These are phyloP conservation scores for Teunomyces barrocoloradensis DNA, from an alignment of 805 yeast species.

Conservation along the genomic window DNA sequence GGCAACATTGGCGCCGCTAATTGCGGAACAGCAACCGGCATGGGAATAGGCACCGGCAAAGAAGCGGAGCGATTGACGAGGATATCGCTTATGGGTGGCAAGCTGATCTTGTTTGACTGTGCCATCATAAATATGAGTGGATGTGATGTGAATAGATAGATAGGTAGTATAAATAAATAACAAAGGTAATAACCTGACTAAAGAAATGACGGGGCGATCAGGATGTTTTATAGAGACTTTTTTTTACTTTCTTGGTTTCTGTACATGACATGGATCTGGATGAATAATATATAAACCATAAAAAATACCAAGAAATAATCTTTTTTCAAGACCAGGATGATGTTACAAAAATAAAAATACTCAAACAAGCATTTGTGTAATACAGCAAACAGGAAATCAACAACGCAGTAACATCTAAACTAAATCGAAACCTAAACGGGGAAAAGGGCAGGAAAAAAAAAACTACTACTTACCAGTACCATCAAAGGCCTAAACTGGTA, in stretches of 20 bases:
- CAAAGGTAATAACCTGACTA: neutral
- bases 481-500: neutral
- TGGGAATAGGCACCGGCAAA: slow-evolving; percentile 5
- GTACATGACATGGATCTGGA: slow-evolving; percentile 3
- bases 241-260: slow-evolving; percentile 3
- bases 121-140: neutral
- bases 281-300: slow-evolving; percentile 1
- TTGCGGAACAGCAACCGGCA: neutral
- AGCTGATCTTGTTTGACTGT: slow-evolving; percentile 24
- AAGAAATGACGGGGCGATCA: neutral
- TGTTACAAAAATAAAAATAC: neutral
- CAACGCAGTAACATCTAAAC: slow-evolving; percentile 3
- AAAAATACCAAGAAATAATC: slow-evolving; percentile 4
- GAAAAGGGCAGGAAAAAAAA: too few relatives aligned
- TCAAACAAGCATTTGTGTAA: neutral
- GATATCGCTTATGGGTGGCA: slow-evolving; percentile 45
- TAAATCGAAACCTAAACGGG: neutral
- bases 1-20: slow-evolving; percentile 6
- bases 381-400: neutral
- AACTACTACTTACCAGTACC: neutral
- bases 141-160: neutral
- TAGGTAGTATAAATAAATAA: neutral
- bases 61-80: slow-evolving; percentile 14
- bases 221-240: slow-evolving; percentile 5
- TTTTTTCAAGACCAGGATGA: neutral